Base-by-base conservation (phyloP, 2,329 filamentous ascomycete genomes). In the Alternaria sp. region DNA sequence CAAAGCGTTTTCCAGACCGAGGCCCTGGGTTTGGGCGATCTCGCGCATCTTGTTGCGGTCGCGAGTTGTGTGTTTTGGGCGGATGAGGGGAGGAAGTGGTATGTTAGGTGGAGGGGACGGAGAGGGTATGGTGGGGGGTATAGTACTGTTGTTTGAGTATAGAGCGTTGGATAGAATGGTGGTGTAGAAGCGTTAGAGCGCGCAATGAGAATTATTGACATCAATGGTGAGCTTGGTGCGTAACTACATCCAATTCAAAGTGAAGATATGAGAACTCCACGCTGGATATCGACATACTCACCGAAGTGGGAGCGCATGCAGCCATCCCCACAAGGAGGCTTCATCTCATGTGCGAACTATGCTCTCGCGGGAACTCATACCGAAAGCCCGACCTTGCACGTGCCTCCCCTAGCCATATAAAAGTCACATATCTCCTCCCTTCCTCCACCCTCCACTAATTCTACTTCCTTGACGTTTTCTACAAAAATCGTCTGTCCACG, bases 1-100 rank as follows among this genome's bases (percentile, higher is more conserved):
- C 96, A 99, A 81, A 88, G 92, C 56, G 90, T 98, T 6, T 99
- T 99, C 82, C 96, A 99, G 83, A 99, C 96, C 0, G 96, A 99
- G 80, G 90, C 92, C 1, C 81, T 99, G 57, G 84, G 88, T 0
- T 78, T 94, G 9, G 83, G 86, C 64, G 96, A 99, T 83, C 80
- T 98, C 59, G 74, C 93, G 44, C 83, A 89, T 62, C 83, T 99
- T 70, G 73, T 95, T 26, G 78, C 88, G 49, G 84, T 99, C 64
- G 91, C 94, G 65, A 98, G 94, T 82, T 89, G 88, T 54, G 96
- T 99, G 26, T 97, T 99, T 80, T 98, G 93, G 93, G 93, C 90
- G 12, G 96, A 99, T 80, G 96, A 99, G 82, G 86, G 86, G 46
- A 87, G 96, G 76, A 99, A 99, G 82, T 96, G 69, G 59, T 77